A percentile compares a stretch with the other conserved stretches of the same genome.
phyloP scores from a whole-genome alignment of 192 early-diverging fungal species.

The Anaeromyces robustus region DNA sequence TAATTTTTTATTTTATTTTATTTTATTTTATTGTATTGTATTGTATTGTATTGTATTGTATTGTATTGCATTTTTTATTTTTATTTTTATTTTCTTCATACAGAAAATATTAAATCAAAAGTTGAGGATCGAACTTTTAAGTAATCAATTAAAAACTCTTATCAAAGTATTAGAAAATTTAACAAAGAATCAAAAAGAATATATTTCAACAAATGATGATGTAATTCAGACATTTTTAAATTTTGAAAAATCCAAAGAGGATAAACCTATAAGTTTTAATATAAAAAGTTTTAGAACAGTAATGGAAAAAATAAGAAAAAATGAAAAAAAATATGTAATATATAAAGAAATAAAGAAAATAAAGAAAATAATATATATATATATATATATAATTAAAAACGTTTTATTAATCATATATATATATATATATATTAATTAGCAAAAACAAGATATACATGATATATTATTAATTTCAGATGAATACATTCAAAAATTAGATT shows the following conservation, averaged over 20 bases:
- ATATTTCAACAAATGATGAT: neutral
- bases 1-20: no score
- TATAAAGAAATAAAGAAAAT: no score
- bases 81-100: no score
- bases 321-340: neutral
- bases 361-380: no score
- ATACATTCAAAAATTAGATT: neutral
- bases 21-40: no score
- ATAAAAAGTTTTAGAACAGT: neutral
- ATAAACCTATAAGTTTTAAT: neutral
- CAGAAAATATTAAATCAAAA: neutral
- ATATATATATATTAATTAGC: neutral
- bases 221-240: neutral
- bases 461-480: neutral
- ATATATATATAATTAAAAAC: no score
- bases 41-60: no score
- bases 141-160: neutral
- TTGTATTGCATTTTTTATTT: no score
- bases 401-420: no score
- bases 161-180: neutral
- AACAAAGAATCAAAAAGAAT: neutral
- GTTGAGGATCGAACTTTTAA: neutral
- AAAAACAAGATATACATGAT: neutral
- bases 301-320: neutral
- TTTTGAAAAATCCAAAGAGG: neutral